phyloP scores from a whole-genome alignment of 257 asterid species.

The Solanum medicagineum region DNA sequence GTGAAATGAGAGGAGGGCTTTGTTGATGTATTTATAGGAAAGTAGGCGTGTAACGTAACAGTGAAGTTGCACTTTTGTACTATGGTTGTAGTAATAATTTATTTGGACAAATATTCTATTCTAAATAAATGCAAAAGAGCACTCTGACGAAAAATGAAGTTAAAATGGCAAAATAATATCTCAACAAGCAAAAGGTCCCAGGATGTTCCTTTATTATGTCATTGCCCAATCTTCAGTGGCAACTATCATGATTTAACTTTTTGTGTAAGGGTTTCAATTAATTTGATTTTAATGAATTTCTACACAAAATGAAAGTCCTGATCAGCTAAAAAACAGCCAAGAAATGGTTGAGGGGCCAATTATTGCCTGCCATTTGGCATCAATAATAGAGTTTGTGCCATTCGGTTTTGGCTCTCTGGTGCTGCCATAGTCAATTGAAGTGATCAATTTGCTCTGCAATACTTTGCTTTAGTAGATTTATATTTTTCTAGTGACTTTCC shows the following conservation, averaged over 20 bases:
- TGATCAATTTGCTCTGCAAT: not conserved
- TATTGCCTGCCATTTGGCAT: not conserved
- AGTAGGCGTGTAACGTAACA: not conserved
- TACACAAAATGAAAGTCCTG: not conserved
- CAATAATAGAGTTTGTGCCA: not conserved
- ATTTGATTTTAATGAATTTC: not conserved
- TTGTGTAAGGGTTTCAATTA: not conserved
- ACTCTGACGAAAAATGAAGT: not conserved
- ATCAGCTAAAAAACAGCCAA: not conserved
- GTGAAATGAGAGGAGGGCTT: not conserved
- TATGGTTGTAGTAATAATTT: not conserved
- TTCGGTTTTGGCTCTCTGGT: not conserved
- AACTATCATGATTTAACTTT: not conserved
- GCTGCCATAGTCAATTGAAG: not conserved
- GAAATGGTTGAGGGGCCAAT: not conserved
- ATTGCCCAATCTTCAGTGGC: constrained; percentile 1
- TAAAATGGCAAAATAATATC: not conserved
- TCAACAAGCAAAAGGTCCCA: not conserved
- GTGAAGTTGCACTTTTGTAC: not conserved
- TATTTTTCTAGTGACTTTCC: not conserved
- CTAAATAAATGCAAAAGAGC: not conserved
- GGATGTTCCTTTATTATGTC: constrained; percentile 2
- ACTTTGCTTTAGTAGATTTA: not conserved
- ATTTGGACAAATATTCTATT: not conserved
- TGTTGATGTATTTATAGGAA: not conserved